A percentile compares a stretch with the other conserved stretches of the same genome.
Conservation (phyloP, 768 basidiomycete species). For the Suillus decipiens region DNA sequence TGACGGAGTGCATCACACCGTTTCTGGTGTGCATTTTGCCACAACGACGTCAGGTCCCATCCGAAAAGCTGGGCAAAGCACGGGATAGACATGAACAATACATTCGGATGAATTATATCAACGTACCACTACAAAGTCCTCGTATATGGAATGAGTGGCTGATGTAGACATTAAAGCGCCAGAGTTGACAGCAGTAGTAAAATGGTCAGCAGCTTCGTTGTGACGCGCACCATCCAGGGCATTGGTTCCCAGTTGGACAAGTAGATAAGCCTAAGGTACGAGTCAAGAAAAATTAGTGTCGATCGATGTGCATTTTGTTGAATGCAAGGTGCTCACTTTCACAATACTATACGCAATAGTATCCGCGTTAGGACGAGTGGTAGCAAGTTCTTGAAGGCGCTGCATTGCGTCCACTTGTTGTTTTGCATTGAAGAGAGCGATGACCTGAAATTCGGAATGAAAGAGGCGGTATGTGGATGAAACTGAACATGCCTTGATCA, state of each 20-base stretch:
- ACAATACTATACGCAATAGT: not conserved
- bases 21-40: not conserved
- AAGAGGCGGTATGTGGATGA: no score
- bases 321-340: no score
- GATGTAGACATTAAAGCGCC: not conserved
- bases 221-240: not conserved
- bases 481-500: not conserved
- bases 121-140: not conserved
- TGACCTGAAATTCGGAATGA: no score
- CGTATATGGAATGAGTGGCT: not conserved
- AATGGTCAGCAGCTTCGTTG: not conserved
- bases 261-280: not conserved
- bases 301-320: no score
- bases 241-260: not conserved
- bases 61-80: not conserved
- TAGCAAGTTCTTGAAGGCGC: not conserved
- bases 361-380: not conserved
- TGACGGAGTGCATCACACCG: not conserved
- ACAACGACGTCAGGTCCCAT: not conserved
- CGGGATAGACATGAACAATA: not conserved
- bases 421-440: not conserved
- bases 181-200: not conserved
- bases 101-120: not conserved
- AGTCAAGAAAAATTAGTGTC: no score
- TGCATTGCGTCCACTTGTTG: not conserved